Evolutionary conservation across 805 yeast species (phyloP), one percentile per base, ranked within the genome.

Genomic region (Candida endomychidarum): DNA sequence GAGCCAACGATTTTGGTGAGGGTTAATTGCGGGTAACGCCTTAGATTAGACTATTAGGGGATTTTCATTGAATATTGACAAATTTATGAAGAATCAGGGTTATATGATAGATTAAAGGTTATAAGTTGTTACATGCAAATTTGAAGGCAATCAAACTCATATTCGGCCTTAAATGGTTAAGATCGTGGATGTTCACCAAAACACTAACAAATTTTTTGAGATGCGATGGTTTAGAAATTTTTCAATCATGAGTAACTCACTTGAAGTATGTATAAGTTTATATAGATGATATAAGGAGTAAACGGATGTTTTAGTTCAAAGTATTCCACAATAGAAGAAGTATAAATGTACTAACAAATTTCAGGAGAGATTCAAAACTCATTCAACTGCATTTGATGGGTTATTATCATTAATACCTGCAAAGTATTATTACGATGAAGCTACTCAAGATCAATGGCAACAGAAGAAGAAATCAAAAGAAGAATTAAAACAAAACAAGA

Each of bases 351-450:
- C 63, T 59, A 60, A 60, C 60, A 30, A 32, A 11, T 9, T 20
- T 10, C n/a, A 80, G 81, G 93, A 86, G 57, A 80, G 95, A 49
- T 74, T 86, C 51, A 81, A 84, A 62, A 78, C 79, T 22, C 89
- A 84, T 56, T 81, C 93, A 10, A 69, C 79, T 37, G 88, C 96
- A 3, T 91, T 91, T 60, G 87, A 86, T 57, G 96, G 97, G 17
- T 69, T 91, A 38, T 70, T 91, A 43, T 87, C 96, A 15, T 69
- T 91, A 60, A 90, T 91, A 43, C 97, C 98, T 3, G 96, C 97
- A 2, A 88, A 89, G 57, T 89, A 84, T 56, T 91, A 91, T 60
- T 89, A 86, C 58, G 96, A 90, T 60, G 96, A 86, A 27, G 91
- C 86, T 43, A 83, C 91, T 2, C 81, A 83, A 52, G 82, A 83